These are phyloP conservation scores for Micractinium sp. DNA, from an alignment of 139 green algal species.

Conservation along the genomic window DNA sequence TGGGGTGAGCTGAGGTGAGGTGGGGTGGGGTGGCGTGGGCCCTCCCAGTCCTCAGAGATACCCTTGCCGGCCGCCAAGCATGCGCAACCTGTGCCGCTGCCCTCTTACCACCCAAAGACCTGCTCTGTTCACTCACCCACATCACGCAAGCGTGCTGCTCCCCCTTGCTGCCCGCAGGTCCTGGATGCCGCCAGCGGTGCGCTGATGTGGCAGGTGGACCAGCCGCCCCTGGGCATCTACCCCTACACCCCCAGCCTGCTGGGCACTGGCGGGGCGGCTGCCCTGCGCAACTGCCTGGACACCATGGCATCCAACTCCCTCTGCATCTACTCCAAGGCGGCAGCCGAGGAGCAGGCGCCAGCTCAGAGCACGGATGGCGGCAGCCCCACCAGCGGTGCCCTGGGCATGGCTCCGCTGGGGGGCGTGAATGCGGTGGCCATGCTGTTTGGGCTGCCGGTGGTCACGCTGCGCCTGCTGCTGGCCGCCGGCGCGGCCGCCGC, in stretches of 20 bases:
- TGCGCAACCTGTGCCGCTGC: background rate
- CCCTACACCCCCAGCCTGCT: background rate
- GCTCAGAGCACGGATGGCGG: too few relatives aligned
- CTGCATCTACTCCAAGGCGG: constrained; percentile 14
- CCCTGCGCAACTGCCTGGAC: constrained; percentile 29
- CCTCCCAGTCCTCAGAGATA: too few relatives aligned
- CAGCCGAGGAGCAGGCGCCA: too few relatives aligned
- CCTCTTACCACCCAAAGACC: too few relatives aligned
- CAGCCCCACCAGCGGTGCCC: background rate
- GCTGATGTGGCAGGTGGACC: background rate
- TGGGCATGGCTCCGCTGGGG: background rate
- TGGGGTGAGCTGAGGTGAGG: background rate
- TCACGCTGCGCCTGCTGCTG: background rate
- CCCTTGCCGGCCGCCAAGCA: background rate
- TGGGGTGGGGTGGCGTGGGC: too few relatives aligned
- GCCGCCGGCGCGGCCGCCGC: background rate
- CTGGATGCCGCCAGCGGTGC: constrained; percentile 8
- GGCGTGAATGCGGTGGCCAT: background rate
- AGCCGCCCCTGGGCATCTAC: constrained; percentile 25
- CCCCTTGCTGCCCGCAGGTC: background rate
- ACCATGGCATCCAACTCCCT: constrained; percentile 25
- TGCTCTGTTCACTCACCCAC: background rate
- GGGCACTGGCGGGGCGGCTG: background rate
- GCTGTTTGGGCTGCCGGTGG: background rate
- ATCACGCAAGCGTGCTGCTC: background rate